Conservation (phyloP, 192 early-diverging fungal species). For the Anaeromyces robustus region DNA sequence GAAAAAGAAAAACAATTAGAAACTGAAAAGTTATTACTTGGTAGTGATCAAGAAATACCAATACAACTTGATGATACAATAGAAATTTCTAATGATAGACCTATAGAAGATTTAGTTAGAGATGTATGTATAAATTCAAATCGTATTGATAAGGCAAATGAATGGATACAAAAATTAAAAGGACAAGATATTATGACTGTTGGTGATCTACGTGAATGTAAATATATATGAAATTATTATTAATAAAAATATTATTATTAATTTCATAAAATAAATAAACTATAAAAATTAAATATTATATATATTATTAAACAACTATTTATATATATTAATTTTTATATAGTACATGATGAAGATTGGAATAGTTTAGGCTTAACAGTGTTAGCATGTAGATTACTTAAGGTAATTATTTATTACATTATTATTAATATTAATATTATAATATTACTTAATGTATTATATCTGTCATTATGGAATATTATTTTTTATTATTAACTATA, state of each 20-base stretch:
- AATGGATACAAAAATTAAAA: slow-evolving; percentile 51
- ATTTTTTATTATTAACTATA: no score
- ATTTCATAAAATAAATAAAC: no score
- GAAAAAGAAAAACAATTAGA: background rate
- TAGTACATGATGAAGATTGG: slow-evolving; percentile 58
- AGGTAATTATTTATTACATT: background rate
- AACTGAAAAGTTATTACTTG: background rate
- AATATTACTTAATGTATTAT: no score
- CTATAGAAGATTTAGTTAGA: slow-evolving; percentile 53
- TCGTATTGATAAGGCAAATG: slow-evolving; percentile 51
- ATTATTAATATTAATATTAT: no score
- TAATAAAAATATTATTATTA: no score
- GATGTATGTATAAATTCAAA: slow-evolving; percentile 51
- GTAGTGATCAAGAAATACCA: background rate
- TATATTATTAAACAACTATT: no score
- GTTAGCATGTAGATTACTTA: background rate
- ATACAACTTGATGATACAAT: background rate
- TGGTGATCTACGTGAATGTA: slow-evolving; percentile 45
- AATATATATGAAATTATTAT: background rate
- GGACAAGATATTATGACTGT: slow-evolving; percentile 65
- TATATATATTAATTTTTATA: no score
- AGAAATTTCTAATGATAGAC: slow-evolving; percentile 34
- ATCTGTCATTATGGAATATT: no score
- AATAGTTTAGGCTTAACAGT: slow-evolving; percentile 13
- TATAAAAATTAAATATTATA: no score